Percentiles rank a stretch among this genome's conserved stretches.
Evolutionary conservation across 495 filamentous ascomycete species (phyloP).

Genomic region (Oidiodendron maius): DNA sequence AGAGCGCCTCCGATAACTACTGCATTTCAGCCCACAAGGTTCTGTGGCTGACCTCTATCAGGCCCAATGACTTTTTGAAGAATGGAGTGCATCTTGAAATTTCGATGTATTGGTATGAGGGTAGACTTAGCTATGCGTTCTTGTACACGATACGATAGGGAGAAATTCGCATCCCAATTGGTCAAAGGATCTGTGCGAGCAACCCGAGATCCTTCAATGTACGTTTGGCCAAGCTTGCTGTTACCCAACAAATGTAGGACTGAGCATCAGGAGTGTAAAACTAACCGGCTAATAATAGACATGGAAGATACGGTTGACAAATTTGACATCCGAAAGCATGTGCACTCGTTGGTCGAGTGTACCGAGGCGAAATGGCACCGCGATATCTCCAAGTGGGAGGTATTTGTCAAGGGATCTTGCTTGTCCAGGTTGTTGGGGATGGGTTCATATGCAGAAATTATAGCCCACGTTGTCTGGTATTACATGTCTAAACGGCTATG

Average conservation of each 20-base stretch:
- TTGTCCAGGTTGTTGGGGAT: too few relatives aligned
- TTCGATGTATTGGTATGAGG: too few relatives aligned
- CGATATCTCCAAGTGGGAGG: constrained; percentile 20
- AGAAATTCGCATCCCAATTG: constrained; percentile 27
- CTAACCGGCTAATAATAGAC: constrained; percentile 13
- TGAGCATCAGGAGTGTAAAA: neutral
- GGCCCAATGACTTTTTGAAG: constrained; percentile 1
- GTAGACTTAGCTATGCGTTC: too few relatives aligned
- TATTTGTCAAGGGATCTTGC: constrained; percentile 21
- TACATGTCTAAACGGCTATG: too few relatives aligned
- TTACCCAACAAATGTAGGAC: neutral
- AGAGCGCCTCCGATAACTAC: constrained; percentile 2
- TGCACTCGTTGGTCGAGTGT: constrained; percentile 20
- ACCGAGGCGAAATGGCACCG: constrained; percentile 23
- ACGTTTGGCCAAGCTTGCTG: neutral
- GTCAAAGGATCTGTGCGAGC: constrained; percentile 24
- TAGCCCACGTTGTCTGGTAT: too few relatives aligned
- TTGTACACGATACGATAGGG: too few relatives aligned
- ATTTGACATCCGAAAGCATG: constrained; percentile 25
- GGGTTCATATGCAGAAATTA: too few relatives aligned
- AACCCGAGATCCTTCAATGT: constrained; percentile 25
- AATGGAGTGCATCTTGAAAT: constrained; percentile 6
- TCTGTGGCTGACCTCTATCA: neutral
- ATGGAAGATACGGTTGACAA: constrained; percentile 31
- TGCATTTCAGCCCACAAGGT: constrained; percentile 1